Evolutionary conservation across 495 filamentous ascomycete genomes (phyloP).

Genomic region (Parachaetomium inaequale): DNA sequence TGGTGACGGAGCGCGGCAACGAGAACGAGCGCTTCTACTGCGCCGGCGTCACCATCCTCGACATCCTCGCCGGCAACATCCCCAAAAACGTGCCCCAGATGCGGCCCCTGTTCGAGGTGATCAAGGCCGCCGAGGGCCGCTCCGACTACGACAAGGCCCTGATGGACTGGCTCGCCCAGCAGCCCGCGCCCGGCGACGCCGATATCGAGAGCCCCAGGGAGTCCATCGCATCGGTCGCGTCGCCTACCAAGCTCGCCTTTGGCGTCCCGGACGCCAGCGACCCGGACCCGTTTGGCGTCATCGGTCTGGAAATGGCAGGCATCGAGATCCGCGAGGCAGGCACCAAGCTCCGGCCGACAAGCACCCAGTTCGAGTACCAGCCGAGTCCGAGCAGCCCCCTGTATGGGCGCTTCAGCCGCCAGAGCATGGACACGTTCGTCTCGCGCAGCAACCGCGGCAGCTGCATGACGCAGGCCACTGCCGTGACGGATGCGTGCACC

Average conservation of each 20-base stretch:
- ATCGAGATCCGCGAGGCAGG: constrained; percentile 85
- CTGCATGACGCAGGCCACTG: constrained; percentile 57
- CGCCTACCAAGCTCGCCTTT: constrained; percentile 49
- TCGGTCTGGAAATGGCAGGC: constrained; percentile 77
- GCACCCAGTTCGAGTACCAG: constrained; percentile 75
- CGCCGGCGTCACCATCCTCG: constrained; percentile 64
- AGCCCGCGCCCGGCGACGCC: constrained; percentile 72
- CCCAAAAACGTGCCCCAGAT: constrained; percentile 62
- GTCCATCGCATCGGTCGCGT: constrained; percentile 19
- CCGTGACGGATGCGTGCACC: constrained; percentile 55
- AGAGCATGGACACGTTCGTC: constrained; percentile 60
- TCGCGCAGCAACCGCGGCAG: constrained; percentile 65
- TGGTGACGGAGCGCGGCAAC: constrained; percentile 78
- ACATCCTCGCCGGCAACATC: constrained; percentile 78
- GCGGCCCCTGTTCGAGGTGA: constrained; percentile 66
- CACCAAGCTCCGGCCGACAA: constrained; percentile 61
- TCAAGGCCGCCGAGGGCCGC: constrained; percentile 83
- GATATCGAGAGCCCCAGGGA: constrained; percentile 52
- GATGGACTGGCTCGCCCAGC: constrained; percentile 44
- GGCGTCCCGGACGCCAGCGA: constrained; percentile 74
- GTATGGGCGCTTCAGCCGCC: constrained; percentile 62
- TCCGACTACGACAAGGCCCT: constrained; percentile 61
- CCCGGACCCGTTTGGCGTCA: constrained; percentile 85
- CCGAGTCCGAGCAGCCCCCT: constrained; percentile 73
- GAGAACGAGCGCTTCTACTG: constrained; percentile 89